Conservation (phyloP, 176 grass and related monocot species). For the Coix lacrymajobi region DNA sequence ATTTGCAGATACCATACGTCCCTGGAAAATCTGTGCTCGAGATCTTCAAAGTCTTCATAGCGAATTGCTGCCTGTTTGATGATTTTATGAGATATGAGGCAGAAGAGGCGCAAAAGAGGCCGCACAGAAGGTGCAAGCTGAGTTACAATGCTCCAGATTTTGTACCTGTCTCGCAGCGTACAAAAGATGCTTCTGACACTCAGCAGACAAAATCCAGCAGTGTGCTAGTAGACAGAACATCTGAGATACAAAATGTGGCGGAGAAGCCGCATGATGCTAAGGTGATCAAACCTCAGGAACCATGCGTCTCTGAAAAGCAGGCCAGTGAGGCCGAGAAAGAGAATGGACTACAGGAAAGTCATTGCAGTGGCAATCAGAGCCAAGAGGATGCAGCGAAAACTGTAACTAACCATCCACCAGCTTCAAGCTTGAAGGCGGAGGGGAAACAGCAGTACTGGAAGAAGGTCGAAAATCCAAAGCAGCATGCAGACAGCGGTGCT, state of each 20-base stretch:
- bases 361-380: conserved; percentile 9
- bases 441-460: conserved; percentile 58
- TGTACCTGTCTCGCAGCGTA: conserved; percentile 42
- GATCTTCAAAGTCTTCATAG: conserved; percentile 56
- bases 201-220: conserved; percentile 19
- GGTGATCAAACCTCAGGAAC: conserved; percentile 21
- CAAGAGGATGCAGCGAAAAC: conserved; percentile 8
- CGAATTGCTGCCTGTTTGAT: conserved; percentile 59
- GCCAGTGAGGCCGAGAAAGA: conserved; percentile 23
- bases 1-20: conserved; percentile 53
- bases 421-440: conserved; percentile 21
- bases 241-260: conserved; percentile 24
- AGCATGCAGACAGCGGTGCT: background rate
- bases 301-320: conserved; percentile 16
- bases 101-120: conserved; percentile 42
- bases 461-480: conserved; percentile 38
- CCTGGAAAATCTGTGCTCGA: conserved; percentile 56
- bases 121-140: conserved; percentile 42
- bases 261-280: conserved; percentile 14
- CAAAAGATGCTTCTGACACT: background rate
- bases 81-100: conserved; percentile 75
- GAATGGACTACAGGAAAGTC: conserved; percentile 18
- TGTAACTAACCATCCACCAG: background rate
- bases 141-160: conserved; percentile 62
- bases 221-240: conserved; percentile 18